These are phyloP conservation scores for Papilionanthe hybrid DNA, from an alignment of 116 monocot species.

Conservation along the genomic window DNA sequence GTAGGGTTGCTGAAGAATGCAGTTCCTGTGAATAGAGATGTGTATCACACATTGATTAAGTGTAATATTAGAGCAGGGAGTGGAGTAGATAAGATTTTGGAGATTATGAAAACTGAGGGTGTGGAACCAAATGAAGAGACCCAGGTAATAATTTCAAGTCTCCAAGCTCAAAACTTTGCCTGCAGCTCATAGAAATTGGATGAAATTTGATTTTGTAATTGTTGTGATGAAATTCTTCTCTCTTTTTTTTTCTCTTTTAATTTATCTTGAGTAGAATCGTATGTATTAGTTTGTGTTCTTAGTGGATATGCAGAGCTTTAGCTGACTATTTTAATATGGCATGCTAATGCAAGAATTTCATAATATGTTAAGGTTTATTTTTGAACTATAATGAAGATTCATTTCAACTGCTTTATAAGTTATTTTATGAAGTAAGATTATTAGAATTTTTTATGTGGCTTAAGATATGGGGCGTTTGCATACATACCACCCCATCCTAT, in stretches of 20 bases:
- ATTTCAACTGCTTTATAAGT: too few species aligned
- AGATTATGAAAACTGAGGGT: conserved; percentile 49
- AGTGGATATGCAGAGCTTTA: not conserved
- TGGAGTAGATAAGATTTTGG: conserved; percentile 32
- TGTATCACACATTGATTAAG: conserved; percentile 60
- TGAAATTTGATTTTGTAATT: not conserved
- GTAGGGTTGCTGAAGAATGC: conserved; percentile 43
- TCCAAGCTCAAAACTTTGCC: not conserved
- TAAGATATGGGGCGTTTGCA: too few species aligned
- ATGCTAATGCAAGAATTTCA: not conserved
- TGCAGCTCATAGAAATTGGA: not conserved
- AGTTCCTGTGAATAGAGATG: conserved; percentile 31
- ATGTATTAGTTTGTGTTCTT: not conserved
- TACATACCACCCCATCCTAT: too few species aligned
- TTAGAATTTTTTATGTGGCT: too few species aligned
- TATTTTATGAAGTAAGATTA: too few species aligned
- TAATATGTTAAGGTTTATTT: not conserved
- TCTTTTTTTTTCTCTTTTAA: not conserved
- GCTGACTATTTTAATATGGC: not conserved
- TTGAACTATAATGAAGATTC: too few species aligned
- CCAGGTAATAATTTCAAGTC: conserved; percentile 16
- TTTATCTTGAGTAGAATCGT: not conserved
- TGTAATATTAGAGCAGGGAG: conserved; percentile 41
- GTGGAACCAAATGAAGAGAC: conserved; percentile 36
- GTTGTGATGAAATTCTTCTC: not conserved